A percentile compares a stretch with the other conserved stretches of the same genome.
These are phyloP conservation scores for Saccharomyces hybrid DNA, from an alignment of 1,139 yeast species.

Conservation along the genomic window DNA sequence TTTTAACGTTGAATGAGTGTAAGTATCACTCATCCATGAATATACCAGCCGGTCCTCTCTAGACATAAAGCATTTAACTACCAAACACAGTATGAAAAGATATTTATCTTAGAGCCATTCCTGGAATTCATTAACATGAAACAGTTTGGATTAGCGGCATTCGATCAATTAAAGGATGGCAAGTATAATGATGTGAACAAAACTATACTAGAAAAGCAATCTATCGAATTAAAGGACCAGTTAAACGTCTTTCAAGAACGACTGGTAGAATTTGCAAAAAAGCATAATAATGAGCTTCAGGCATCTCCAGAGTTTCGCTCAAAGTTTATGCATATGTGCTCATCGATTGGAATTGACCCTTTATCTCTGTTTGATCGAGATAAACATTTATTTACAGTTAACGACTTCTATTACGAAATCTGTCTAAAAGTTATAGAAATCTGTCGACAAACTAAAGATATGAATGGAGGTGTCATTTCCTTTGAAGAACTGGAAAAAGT, in stretches of 20 bases:
- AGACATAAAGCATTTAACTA: too few relatives aligned
- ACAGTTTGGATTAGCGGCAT: conserved; percentile 28
- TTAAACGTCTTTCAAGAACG: conserved; percentile 55
- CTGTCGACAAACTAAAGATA: conserved; percentile 59
- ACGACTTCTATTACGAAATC: conserved; percentile 56
- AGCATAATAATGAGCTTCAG: conserved; percentile 54
- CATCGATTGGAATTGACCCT: conserved; percentile 79
- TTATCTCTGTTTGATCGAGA: conserved; percentile 38
- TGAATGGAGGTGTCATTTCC: conserved; percentile 75
- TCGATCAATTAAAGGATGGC: conserved; percentile 13
- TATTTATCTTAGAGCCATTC: too few relatives aligned
- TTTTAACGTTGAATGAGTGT: background rate
- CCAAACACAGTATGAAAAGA: background rate
- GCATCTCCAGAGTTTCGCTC: conserved; percentile 57
- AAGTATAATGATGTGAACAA: conserved; percentile 13
- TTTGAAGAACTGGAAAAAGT: conserved; percentile 47
- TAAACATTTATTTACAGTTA: conserved; percentile 36
- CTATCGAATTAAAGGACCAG: conserved; percentile 49
- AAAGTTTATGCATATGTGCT: conserved; percentile 69
- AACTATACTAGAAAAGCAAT: conserved; percentile 36
- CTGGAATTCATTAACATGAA: conserved; percentile 12
- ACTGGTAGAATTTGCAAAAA: conserved; percentile 53
- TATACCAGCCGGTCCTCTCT: too few relatives aligned
- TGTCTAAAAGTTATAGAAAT: conserved; percentile 68
- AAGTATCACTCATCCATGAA: too few relatives aligned